These are phyloP conservation scores for Xylaria telfairii DNA, from an alignment of 495 filamentous ascomycete genomes.

Conservation along the genomic window DNA sequence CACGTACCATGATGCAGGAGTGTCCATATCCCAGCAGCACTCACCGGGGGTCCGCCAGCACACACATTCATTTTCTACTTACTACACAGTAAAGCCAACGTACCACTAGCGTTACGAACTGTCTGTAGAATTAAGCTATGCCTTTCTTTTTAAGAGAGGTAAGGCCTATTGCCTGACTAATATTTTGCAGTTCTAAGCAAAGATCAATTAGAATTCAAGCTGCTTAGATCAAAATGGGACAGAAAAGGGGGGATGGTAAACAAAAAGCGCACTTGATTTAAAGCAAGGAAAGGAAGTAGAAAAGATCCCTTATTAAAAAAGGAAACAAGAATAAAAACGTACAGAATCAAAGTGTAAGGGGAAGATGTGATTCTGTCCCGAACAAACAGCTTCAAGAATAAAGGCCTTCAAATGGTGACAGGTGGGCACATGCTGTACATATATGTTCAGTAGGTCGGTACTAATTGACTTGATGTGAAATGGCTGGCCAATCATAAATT, in stretches of 20 bases:
- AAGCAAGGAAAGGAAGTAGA: background rate
- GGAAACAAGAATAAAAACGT: background rate
- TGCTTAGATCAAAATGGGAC: background rate
- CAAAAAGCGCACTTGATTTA: background rate
- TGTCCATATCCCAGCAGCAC: background rate
- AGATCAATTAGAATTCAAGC: background rate
- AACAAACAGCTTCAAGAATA: background rate
- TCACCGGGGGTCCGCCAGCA: too few relatives aligned
- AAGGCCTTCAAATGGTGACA: background rate
- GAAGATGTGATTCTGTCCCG: background rate
- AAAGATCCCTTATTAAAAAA: background rate
- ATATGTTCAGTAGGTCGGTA: too few relatives aligned
- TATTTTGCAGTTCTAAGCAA: background rate
- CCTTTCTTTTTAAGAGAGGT: background rate
- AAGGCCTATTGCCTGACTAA: background rate
- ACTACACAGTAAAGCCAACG: too few relatives aligned
- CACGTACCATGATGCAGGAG: background rate
- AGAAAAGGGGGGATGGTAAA: background rate
- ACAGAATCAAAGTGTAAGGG: background rate
- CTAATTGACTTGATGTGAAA: background rate
- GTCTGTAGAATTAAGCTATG: background rate
- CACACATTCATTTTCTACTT: too few relatives aligned
- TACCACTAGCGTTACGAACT: too few relatives aligned
- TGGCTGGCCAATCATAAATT: conserved; percentile 24
- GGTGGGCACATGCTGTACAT: background rate